phyloP scores from a whole-genome alignment of 257 asterid genomes.

The Solanum chilense region DNA sequence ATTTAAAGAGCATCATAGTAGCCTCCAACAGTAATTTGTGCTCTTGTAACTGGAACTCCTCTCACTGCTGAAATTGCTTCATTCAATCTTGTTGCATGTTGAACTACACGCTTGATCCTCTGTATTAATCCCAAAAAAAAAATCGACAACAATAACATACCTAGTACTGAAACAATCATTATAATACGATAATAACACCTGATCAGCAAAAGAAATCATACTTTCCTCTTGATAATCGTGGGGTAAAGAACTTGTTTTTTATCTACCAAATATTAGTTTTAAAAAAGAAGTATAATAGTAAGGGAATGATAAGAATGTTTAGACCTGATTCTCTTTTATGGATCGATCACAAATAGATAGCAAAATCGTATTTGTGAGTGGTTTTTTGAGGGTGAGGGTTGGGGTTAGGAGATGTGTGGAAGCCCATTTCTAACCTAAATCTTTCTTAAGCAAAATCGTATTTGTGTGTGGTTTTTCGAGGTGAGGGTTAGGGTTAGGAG shows the following conservation, averaged over 20 bases:
- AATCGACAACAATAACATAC: background rate
- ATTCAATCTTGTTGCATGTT: conserved; percentile 23
- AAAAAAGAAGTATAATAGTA: background rate
- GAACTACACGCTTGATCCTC: conserved; percentile 44
- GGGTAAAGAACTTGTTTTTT: background rate
- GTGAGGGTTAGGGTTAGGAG: background rate
- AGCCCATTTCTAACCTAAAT: background rate
- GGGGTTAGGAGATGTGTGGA: background rate
- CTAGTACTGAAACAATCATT: background rate
- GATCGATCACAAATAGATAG: background rate
- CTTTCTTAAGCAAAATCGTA: background rate
- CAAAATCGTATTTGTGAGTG: background rate
- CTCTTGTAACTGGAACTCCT: conserved; percentile 35
- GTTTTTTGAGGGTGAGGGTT: background rate
- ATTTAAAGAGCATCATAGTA: conserved; percentile 26
- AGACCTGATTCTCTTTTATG: background rate
- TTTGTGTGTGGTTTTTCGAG: no score
- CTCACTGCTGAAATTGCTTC: conserved; percentile 39
- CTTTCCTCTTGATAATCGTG: fast-evolving
- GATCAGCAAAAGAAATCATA: background rate
- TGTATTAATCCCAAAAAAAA: background rate
- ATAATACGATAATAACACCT: background rate
- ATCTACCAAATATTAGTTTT: background rate
- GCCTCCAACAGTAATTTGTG: conserved; percentile 61
- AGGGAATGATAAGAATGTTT: background rate